These are phyloP conservation scores for Acer campestre DNA, from an alignment of 345 rosid genomes.

Conservation along the genomic window DNA sequence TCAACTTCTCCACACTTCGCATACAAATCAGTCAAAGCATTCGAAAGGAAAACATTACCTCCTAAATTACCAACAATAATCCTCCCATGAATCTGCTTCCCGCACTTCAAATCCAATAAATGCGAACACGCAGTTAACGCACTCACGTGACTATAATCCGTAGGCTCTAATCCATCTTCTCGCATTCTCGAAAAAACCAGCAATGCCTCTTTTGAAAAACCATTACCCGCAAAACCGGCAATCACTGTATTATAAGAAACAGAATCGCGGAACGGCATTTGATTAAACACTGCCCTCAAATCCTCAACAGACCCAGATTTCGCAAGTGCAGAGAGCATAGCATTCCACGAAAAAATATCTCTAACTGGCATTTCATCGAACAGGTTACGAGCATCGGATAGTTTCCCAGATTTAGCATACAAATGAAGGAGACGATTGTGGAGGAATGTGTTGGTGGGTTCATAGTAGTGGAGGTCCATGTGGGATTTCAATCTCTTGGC, in stretches of 20 bases:
- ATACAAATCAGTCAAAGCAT: constrained; percentile 60
- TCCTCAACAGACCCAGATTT: constrained; percentile 42
- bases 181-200: constrained; percentile 41
- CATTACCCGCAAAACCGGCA: constrained; percentile 42
- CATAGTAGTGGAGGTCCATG: constrained; percentile 48
- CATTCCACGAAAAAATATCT: constrained; percentile 62
- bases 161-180: constrained; percentile 38
- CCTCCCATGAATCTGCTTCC: constrained; percentile 62
- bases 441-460: constrained; percentile 41
- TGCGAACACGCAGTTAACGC: constrained; percentile 52
- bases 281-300: constrained; percentile 38
- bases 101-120: constrained; percentile 46
- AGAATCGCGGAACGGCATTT: constrained; percentile 52
- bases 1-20: constrained; percentile 55
- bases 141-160: constrained; percentile 55
- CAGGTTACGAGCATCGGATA: constrained; percentile 40
- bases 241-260: constrained; percentile 57
- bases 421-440: constrained; percentile 60
- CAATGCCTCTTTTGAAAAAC: constrained; percentile 40
- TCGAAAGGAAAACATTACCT: constrained; percentile 45
- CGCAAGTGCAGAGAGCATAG: constrained; percentile 50
- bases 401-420: constrained; percentile 40
- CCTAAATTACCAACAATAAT: constrained; percentile 33
- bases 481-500: constrained; percentile 52
- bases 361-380: constrained; percentile 55